phyloP scores from a whole-genome alignment of 2,329 filamentous ascomycete genomes.

The Claviceps purpurea region DNA sequence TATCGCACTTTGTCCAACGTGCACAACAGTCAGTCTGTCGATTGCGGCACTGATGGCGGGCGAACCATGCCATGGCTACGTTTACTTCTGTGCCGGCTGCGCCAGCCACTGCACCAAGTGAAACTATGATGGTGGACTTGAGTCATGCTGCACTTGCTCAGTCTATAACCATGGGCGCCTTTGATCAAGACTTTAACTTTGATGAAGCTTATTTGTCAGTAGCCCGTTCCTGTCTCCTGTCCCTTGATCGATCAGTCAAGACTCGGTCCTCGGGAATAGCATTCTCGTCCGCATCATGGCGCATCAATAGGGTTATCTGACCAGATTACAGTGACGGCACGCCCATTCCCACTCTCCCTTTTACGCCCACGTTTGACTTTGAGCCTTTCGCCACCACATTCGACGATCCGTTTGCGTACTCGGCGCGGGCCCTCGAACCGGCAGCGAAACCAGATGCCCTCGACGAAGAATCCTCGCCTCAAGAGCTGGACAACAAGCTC shows the following conservation, averaged over 20 bases:
- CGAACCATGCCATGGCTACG: conserved; percentile 40
- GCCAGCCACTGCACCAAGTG: conserved; percentile 29
- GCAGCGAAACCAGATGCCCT: conserved; percentile 29
- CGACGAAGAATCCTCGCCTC: conserved; percentile 34
- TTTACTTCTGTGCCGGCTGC: conserved; percentile 44
- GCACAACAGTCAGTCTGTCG: too few relatives aligned
- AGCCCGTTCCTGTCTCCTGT: neutral
- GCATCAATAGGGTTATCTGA: neutral
- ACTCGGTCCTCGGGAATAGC: too few relatives aligned
- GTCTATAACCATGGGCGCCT: conserved; percentile 33
- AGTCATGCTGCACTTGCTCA: conserved; percentile 23
- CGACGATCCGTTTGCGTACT: conserved; percentile 52
- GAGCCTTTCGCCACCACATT: conserved; percentile 48
- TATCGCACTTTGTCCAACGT: neutral
- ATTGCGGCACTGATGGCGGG: conserved; percentile 16
- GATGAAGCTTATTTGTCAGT: conserved; percentile 45
- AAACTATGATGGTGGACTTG: conserved; percentile 28
- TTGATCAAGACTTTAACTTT: conserved; percentile 39
- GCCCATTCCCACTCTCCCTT: conserved; percentile 29
- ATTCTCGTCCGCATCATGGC: too few relatives aligned
- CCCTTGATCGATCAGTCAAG: neutral
- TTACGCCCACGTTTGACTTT: conserved; percentile 47
- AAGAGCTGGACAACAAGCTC: conserved; percentile 54
- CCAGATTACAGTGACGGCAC: conserved; percentile 17
- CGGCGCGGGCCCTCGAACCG: conserved; percentile 33